A percentile compares a stretch with the other conserved stretches of the same genome.
phyloP scores from a whole-genome alignment of 495 filamentous ascomycete species.

The Talaromyces thailandensis region DNA sequence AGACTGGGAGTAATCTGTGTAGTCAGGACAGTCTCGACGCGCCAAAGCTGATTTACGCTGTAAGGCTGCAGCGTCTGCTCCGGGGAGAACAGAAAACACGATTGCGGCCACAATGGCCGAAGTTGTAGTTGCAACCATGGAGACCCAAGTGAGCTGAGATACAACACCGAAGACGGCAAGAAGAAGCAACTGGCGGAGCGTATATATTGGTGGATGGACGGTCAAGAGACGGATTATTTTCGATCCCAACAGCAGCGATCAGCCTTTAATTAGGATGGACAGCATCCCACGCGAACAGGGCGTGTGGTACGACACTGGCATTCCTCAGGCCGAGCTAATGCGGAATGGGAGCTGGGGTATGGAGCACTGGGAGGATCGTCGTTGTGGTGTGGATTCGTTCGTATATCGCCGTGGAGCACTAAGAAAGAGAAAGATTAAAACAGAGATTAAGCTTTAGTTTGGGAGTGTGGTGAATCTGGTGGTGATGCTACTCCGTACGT shows the following conservation, averaged over 20 bases:
- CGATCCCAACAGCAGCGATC: not conserved
- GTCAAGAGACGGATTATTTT: not conserved
- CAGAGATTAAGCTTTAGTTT: not conserved
- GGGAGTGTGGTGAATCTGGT: no score
- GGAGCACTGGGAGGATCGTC: not conserved
- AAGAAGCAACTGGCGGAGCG: not conserved
- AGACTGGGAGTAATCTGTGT: constrained; percentile 34
- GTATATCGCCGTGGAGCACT: not conserved
- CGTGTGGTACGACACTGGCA: not conserved
- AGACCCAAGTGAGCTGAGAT: not conserved
- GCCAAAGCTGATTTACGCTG: constrained; percentile 17
- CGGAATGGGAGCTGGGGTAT: not conserved
- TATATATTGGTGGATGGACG: not conserved
- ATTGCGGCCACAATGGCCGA: constrained; percentile 10
- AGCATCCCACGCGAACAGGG: not conserved
- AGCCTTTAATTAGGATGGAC: not conserved
- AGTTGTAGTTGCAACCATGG: not conserved
- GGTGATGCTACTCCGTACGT: no score
- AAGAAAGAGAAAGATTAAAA: not conserved
- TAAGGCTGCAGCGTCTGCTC: constrained; percentile 15
- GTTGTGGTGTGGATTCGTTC: no score
- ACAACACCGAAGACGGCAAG: no score
- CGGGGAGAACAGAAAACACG: constrained; percentile 10
- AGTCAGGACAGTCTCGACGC: constrained; percentile 42
- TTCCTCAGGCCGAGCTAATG: not conserved